phyloP scores from a whole-genome alignment of 2,329 filamentous ascomycete species.

The Fusarium sp. region DNA sequence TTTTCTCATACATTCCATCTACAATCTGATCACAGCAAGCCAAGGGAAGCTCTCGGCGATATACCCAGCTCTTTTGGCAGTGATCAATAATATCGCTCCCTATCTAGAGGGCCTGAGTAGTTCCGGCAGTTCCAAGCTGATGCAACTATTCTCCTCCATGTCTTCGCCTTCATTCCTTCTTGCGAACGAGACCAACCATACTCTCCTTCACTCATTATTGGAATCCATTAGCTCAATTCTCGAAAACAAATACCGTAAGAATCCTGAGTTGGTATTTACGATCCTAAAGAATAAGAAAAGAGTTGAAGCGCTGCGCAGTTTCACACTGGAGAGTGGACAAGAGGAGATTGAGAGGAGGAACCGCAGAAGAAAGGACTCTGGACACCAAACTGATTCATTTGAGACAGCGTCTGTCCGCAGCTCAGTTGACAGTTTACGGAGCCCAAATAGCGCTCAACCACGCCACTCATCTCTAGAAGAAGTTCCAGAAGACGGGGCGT shows the following conservation, averaged over 20 bases:
- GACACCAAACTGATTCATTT: constrained; percentile 58
- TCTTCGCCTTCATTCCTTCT: constrained; percentile 91
- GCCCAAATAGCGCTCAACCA: constrained; percentile 56
- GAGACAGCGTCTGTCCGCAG: constrained; percentile 63
- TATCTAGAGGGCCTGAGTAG: constrained; percentile 81
- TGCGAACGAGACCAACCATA: constrained; percentile 90
- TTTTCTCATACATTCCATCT: constrained; percentile 94
- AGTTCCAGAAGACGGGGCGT: constrained; percentile 73
- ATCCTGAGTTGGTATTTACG: constrained; percentile 81
- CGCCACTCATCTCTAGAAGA: constrained; percentile 46
- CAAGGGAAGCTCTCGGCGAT: constrained; percentile 91
- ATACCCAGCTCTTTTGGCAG: constrained; percentile 89
- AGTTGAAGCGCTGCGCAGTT: constrained; percentile 84
- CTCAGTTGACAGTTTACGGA: constrained; percentile 74
- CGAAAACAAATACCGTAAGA: constrained; percentile 86
- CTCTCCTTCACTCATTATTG: constrained; percentile 79
- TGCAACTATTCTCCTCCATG: constrained; percentile 92
- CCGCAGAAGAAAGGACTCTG: constrained; percentile 72
- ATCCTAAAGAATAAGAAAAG: constrained; percentile 81
- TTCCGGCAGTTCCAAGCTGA: constrained; percentile 78
- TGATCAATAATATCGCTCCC: constrained; percentile 92
- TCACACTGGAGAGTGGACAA: constrained; percentile 91
- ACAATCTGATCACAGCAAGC: constrained; percentile 87
- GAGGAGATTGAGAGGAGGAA: constrained; percentile 87
- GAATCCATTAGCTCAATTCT: constrained; percentile 90